Base-by-base conservation (phyloP, 768 basidiomycete species). In the Porphyrellus cyaneotinctus region DNA sequence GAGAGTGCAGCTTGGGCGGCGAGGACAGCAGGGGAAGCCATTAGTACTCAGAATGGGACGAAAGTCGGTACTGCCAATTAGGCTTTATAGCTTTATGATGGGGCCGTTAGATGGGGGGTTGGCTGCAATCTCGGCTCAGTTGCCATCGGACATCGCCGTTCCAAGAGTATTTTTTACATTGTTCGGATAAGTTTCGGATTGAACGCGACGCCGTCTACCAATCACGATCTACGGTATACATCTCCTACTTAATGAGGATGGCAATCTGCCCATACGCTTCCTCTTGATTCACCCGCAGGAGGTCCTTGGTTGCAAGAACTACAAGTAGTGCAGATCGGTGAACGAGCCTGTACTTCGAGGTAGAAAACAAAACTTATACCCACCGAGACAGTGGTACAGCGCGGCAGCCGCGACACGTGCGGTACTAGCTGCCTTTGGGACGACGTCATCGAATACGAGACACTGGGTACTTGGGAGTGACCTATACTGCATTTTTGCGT, bases 371-470 rank as follows among this genome's bases (percentile, higher is more conserved):
- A 15, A 17, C 45, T 17, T 14, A 17, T 31, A 66, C 77, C 33
- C 53, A 91, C 91, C 89, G 38, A 93, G 76, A 64, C 89, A 91
- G 58, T 93, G 88, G 67, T 93, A 90, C 66, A 93, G 85, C 5
- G 83, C 91, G 15, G 87, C 81, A 10, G 90, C 84, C 11, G 88
- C 91, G 33, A 92, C 86, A 63, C 84, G 88, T 11, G 80, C 76
- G 5, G 85, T 88, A 59, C 85, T 89, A 1, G 85, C 80, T 39
- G 70, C 64, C 56, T 71, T 78, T 11, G 88, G 88, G 11, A 83
- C 85, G 31, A 92, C 75, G 30, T 74, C 76, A 52, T 86, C 81
- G 62, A 91, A 89, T 11, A 70, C 74, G 31, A 91, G 71, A 50
- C 72, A 67, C 15, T 73, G 69, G 8, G 74, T 67, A 43, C 68